Percentiles rank a stretch among this genome's conserved stretches.
Evolutionary conservation across 164 flowering plant genomes (phyloP).

Genomic region (Vitis riparia): DNA sequence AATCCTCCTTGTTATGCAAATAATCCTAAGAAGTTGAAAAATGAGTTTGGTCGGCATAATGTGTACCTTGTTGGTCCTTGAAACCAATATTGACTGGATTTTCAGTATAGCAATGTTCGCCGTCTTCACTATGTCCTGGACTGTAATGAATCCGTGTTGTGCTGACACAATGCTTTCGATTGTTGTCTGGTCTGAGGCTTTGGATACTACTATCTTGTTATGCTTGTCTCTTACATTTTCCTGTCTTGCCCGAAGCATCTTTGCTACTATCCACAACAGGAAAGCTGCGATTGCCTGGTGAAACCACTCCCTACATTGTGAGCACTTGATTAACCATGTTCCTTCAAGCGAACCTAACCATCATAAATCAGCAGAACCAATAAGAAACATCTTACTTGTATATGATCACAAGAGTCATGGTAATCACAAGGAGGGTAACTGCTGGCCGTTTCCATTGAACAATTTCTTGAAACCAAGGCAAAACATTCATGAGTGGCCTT

Average conservation of each 20-base stretch:
- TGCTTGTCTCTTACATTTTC: slow-evolving; percentile 21
- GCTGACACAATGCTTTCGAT: slow-evolving; percentile 83
- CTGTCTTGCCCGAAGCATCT: slow-evolving; percentile 50
- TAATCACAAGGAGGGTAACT: slow-evolving; percentile 35
- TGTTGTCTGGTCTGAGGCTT: slow-evolving; percentile 63
- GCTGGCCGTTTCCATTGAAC: slow-evolving; percentile 68
- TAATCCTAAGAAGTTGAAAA: no score
- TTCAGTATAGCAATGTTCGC: slow-evolving; percentile 65
- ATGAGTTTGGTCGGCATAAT: background rate
- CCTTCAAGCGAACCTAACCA: background rate
- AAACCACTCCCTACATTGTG: slow-evolving; percentile 70
- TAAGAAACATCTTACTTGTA: slow-evolving; percentile 63
- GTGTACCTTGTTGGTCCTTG: slow-evolving; percentile 65
- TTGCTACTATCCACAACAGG: slow-evolving; percentile 42
- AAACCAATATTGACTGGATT: slow-evolving; percentile 50
- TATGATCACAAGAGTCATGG: slow-evolving; percentile 27
- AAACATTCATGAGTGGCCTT: slow-evolving; percentile 44
- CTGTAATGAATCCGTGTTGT: slow-evolving; percentile 56
- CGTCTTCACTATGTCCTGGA: slow-evolving; percentile 46
- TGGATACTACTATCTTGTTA: slow-evolving; percentile 49
- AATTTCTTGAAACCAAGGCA: slow-evolving; percentile 40
- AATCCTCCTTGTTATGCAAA: no score
- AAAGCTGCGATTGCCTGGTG: slow-evolving; percentile 59
- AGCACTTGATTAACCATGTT: background rate
- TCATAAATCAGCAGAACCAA: background rate